Base-by-base conservation (phyloP, 148 eudicot species). In the Amaranthus palmeri region DNA sequence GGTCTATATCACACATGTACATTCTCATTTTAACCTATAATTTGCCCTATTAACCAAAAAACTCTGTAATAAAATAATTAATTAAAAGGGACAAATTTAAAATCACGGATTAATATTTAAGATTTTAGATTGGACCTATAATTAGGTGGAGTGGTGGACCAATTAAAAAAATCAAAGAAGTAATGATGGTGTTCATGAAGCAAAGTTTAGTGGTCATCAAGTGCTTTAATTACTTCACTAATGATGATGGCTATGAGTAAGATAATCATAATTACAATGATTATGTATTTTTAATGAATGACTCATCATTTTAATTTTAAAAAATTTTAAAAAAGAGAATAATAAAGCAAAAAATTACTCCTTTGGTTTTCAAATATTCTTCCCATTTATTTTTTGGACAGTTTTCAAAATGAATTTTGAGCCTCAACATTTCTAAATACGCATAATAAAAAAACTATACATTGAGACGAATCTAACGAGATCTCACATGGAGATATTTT, bases 191-290 rank as follows among this genome's bases (percentile, higher is more conserved):
- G 65, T 61, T 69, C 45, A 74, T 61, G 65, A 70, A 49, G 50
- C 55, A 25, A 68, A 78, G 79, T 68, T 60, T 25, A 40, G 68
- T 64, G 58, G 36, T 74, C 52, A 54, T 74, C 52, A 54, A 61
- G 17, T 54, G 73, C 61, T 61, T 61, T 60, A 25, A 70, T 43
- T 48, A 50, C 59, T 25, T 51, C 51, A 11, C 11, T 48, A 62
- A 78, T 78, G 63, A 78, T 67, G 64, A 78, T 40, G 67, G 54
- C 54, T 43, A 53, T 41, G 14, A 52, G 13, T 14, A 56, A 0
- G 46, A 1, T 53, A 68, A 78, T 73, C 65, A 78, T 78, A 54
- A 41, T 62, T 54, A 47, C 70, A 62, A 78, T 78, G 64, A 78
- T 78, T 78, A 72, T 45, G 40, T 54, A 25, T 62, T 43, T 40